Base-by-base conservation (phyloP, 208 protist genomes). In the Zelonia costaricensis region DNA sequence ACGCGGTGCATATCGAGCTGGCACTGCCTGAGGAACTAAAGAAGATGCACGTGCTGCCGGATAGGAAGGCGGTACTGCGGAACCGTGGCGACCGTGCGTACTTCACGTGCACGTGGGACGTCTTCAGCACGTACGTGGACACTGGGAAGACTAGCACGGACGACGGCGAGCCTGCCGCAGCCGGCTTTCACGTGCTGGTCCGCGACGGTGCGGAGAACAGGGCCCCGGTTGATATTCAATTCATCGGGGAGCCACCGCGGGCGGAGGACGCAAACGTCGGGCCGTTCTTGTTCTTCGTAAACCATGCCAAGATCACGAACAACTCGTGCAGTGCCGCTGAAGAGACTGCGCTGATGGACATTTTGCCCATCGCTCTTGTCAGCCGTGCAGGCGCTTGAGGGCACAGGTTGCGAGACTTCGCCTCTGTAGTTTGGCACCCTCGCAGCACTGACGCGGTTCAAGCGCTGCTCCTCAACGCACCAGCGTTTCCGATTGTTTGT, bases 201-300 rank as follows among this genome's bases (percentile, higher is more conserved):
- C 54, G 65, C 9, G 76, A 77, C 28, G 71, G 67, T 39, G 60
- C 38, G 3, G 57, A 82, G 43, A 83, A 54, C 45, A 45, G 62
- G 36, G 38, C 64, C 5, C 68, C 85, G n/a, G 57, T 88, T 9
- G 61, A 71, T 27, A 46, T 92, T 42, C 28, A 62, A 3, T 42
- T 83, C 15, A 49, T 69, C 46, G 74, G 71, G 2, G 69, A 73
- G 44, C 53, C 52, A 25, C 86, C 82, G 12, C 47, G 49, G 8
- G 46, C 78, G 16, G 18, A 38, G 3, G 56, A 45, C 9, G 38
- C 61, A 33, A 35, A 22, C 25, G 66, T 74, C 55, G 38, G 40
- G 4, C 65, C 66, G 10, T 91, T 72, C 45, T 52, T 74, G 45
- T 84, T 79, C 55, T 91, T 74, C 74, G 59, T 87, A 10, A 87